Evolutionary conservation across 2,329 filamentous ascomycete genomes (phyloP), one percentile per base, ranked within the genome.

Genomic region (Fragosphaeria purpurea): DNA sequence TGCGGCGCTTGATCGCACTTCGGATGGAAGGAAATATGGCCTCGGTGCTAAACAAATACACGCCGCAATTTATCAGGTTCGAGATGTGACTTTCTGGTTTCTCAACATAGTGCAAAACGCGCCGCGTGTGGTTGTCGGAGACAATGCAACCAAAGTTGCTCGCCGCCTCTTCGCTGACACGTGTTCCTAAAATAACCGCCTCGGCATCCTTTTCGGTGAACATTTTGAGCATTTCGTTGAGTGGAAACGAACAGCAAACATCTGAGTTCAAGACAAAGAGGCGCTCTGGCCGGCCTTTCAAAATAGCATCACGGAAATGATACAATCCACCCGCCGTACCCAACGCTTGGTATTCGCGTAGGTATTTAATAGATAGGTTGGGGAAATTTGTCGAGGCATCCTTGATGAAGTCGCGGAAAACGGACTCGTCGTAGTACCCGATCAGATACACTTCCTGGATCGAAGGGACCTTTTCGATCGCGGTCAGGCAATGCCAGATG

Each of bases 111-210:
- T 98, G 93, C 54, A 97, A 83, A 44, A 98, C 93, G 58, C 91
- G 88, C 67, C 91, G 90, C 57, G 87, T 95, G 71, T 96, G 88
- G 42, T 85, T 74, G 68, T 98, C 93, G 50, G 87, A 93, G 51
- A 97, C 93, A 63, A 97, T 95, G 77, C 93, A 98, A 56, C 93
- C 93, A 66, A 97, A 98, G 76, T 97, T 97, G 61, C 80, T 86
- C 35, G 93, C 91, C 22, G 90, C 86, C 51, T 97, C 91, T 63
- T 94, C 88, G 64, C 82, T 83, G 52, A 97, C 88, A 50, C 89
- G 79, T 41, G 93, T 98, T 49, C 93, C 93, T 57, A 98, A 75
- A 66, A 98, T 96, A 59, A 97, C 86, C 35, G 93, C 93, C 74
- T 97, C 93, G 51, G 91, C 93, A 61, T 96, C 88, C 73, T 88